These are phyloP conservation scores for Buxus sempervirens DNA, from an alignment of 164 flowering plant genomes.

Conservation along the genomic window DNA sequence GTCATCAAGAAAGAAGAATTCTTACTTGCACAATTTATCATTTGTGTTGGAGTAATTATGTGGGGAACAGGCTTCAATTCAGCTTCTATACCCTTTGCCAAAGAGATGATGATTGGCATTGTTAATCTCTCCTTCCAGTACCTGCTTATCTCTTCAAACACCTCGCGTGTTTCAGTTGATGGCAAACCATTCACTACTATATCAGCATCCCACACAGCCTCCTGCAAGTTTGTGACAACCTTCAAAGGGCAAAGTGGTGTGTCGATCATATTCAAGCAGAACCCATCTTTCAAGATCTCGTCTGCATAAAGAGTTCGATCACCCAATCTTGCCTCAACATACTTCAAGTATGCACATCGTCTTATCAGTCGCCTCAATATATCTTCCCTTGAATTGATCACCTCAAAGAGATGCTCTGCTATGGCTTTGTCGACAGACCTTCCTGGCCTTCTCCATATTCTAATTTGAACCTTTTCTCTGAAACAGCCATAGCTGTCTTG, in stretches of 20 bases:
- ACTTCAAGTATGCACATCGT: conserved; percentile 84
- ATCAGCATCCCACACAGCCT: conserved; percentile 43
- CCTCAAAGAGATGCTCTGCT: conserved; percentile 72
- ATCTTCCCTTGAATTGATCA: conserved; percentile 74
- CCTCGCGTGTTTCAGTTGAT: conserved; percentile 75
- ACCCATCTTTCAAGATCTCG: conserved; percentile 88
- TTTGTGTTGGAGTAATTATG: conserved; percentile 79
- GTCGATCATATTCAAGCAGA: conserved; percentile 75
- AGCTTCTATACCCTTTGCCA: conserved; percentile 92
- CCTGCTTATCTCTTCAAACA: conserved; percentile 71
- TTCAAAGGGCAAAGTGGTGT: conserved; percentile 64
- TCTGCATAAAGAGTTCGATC: conserved; percentile 75
- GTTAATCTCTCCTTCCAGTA: conserved; percentile 89
- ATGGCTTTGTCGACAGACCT: conserved; percentile 68
- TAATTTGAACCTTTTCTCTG: conserved; percentile 58
- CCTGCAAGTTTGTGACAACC: conserved; percentile 65
- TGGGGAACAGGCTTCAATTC: conserved; percentile 70
- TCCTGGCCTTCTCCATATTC: conserved; percentile 89
- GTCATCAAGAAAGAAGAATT: background rate
- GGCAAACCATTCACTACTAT: conserved; percentile 88
- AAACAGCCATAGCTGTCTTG: conserved; percentile 63
- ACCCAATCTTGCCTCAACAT: conserved; percentile 85
- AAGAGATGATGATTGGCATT: conserved; percentile 64
- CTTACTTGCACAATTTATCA: conserved; percentile 86
- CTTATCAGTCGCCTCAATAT: conserved; percentile 74